phyloP scores from a whole-genome alignment of 2,329 filamentous ascomycete species.

The Tolypocladium pustulatum region DNA sequence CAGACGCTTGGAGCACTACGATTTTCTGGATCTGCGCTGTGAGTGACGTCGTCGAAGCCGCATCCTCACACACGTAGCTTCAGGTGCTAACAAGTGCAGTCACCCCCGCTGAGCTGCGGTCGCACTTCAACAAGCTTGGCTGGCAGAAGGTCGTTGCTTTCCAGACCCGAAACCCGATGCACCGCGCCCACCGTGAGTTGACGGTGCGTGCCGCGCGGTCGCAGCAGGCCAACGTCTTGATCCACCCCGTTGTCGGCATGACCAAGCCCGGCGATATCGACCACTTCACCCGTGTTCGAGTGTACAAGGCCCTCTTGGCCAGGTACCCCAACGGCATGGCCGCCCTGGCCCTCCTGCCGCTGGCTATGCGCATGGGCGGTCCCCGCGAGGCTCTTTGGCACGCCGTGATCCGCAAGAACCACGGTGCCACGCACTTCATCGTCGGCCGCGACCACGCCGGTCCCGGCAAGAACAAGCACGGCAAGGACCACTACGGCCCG shows the following conservation, averaged over 20 bases:
- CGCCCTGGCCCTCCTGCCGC: slow-evolving; percentile 82
- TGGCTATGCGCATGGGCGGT: slow-evolving; percentile 99
- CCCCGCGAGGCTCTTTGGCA: slow-evolving; percentile 99
- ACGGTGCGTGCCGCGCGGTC: slow-evolving; percentile 93
- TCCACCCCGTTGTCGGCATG: slow-evolving; percentile 95
- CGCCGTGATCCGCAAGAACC: slow-evolving; percentile 99
- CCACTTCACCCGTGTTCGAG: slow-evolving; percentile 97
- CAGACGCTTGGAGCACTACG: slow-evolving; percentile 94
- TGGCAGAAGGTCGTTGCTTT: slow-evolving; percentile 97
- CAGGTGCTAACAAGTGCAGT: slow-evolving; percentile 35
- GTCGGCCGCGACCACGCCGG: slow-evolving; percentile 97
- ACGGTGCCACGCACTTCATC: slow-evolving; percentile 98
- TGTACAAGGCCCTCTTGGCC: slow-evolving; percentile 93
- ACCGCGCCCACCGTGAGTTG: slow-evolving; percentile 94
- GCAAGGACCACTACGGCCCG: slow-evolving; percentile 92
- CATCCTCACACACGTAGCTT: not conserved
- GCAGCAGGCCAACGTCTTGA: slow-evolving; percentile 96
- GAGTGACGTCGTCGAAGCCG: slow-evolving; percentile 23
- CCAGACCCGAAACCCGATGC: slow-evolving; percentile 99
- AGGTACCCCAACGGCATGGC: slow-evolving; percentile 99
- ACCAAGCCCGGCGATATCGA: slow-evolving; percentile 99
- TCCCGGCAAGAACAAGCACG: slow-evolving; percentile 95
- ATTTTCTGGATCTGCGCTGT: slow-evolving; percentile 95
- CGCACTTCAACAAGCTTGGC: slow-evolving; percentile 98
- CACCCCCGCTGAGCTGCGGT: slow-evolving; percentile 85